Evolutionary conservation across 129 eudicot species (phyloP), one percentile per base, ranked within the genome.

Genomic region (sunflower (Helianthus annuus)): DNA sequence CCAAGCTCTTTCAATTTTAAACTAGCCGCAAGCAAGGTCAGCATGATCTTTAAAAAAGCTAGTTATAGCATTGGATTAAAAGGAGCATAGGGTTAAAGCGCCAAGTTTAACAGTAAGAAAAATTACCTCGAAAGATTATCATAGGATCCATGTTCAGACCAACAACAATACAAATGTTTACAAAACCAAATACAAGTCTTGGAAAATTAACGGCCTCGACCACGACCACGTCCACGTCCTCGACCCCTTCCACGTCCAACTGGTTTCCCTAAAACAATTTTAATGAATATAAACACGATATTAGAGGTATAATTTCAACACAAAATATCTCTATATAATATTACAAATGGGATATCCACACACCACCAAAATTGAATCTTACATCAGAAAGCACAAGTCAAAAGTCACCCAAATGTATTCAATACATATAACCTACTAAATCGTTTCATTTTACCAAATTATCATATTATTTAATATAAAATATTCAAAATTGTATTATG

Each of bases 141-240:
- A 48, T n/a, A 36, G 13, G 1, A 70, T 51, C 58, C 71, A 49
- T 66, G 48, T 76, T 40, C 48, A 76, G 36, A 69, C 70, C 68
- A 69, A 81, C 75, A 73, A 52, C 64, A 53, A 78, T 83, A 83
- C 82, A 84, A 69, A 42, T 83, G 87, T 80, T 86, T 82, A 81
- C 87, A 90, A 61, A 81, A 83, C 71, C 66, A 72, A 44, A 79
- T 51, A 70, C 69, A 73, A 85, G 36, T 70, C 54, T 48, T 45
- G 14, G 19, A 58, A 17, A 77, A 39, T 68, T 86, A 91, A 78
- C 97, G 97, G 71, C 97, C 97, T 45, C 96, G 79, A 45, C 96
- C 97, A 71, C 96, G 96, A 27, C 96, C 96, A 52, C 96, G 97
- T 0, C 96, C 97, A 9, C 97, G 96, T 2, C 97, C 97, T 34